A percentile compares a stretch with the other conserved stretches of the same genome.
Evolutionary conservation across 768 basidiomycete genomes (phyloP).

Genomic region (Suillus hirtellus): DNA sequence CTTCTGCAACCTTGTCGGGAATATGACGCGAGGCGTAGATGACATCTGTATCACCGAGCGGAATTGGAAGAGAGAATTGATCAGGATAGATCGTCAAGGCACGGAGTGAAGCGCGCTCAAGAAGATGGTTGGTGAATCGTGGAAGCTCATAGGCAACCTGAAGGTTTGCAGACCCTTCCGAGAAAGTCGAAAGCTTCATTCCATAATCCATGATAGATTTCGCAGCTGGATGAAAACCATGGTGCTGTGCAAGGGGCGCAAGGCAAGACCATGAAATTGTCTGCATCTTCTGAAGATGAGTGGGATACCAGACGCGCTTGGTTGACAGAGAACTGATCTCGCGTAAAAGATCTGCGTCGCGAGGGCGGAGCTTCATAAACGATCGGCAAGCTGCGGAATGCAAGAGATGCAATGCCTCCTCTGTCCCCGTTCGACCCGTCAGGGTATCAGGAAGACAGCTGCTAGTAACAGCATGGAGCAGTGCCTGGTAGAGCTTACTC

Average conservation of each 20-base stretch:
- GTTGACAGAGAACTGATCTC: conserved; percentile 39
- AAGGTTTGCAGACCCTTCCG: not conserved
- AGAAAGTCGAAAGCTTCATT: conserved; percentile 18
- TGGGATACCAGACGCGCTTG: conserved; percentile 38
- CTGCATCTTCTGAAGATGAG: conserved; percentile 36
- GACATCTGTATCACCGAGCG: conserved; percentile 7
- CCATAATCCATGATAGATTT: conserved; percentile 32
- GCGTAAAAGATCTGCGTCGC: conserved; percentile 34
- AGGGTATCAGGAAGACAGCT: conserved; percentile 43
- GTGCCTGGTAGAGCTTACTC: conserved; percentile 37
- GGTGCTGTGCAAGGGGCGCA: conserved; percentile 32
- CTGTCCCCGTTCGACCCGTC: conserved; percentile 42
- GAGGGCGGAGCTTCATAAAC: conserved; percentile 36
- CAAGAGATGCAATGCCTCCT: conserved; percentile 43
- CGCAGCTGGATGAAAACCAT: conserved; percentile 25
- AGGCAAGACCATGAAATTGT: conserved; percentile 25
- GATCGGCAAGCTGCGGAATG: conserved; percentile 39
- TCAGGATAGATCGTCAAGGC: conserved; percentile 18
- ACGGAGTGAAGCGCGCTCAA: conserved; percentile 21
- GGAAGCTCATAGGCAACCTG: conserved; percentile 14
- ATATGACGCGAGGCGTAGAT: conserved; percentile 10
- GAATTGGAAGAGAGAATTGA: conserved; percentile 11
- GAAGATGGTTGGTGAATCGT: conserved; percentile 10
- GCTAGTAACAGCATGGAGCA: conserved; percentile 50
- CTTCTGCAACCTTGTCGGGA: conserved; percentile 1